Evolutionary conservation across 2,329 filamentous ascomycete species (phyloP), one percentile per base, ranked within the genome.

Genomic region (Dothistroma septosporum): DNA sequence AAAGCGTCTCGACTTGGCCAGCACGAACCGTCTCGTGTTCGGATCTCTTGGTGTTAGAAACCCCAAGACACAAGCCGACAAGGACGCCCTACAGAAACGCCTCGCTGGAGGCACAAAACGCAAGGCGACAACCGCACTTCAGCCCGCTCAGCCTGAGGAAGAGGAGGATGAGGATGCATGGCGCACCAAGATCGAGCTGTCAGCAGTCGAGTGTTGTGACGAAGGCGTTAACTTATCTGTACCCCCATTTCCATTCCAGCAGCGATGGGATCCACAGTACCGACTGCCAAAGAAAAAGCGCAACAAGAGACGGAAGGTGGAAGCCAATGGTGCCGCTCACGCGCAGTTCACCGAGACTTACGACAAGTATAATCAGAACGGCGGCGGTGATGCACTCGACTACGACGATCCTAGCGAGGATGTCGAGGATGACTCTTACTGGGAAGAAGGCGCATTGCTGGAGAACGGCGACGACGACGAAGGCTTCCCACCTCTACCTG

Each of bases 161-260:
- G 56, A 77, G 31, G 77, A 83, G 49, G 80, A 85, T 49, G 76
- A 82, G 0, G 82, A 89, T 32, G 81, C 84, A 22, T 97, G 92
- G 92, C 85, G 85, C 66, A 78, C 84, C 4, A 91, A 86, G 66
- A 87, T 97, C 61, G 82, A 79, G 11, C 85, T 96, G 62, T 83
- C 84, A 24, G 92, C 91, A 22, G 90, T 95, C 0, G 93, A 97
- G 73, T 97, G 92, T 75, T 85, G 86, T 63, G 82, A 89, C n/a
- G 83, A 89, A 32, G 83, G 81, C 5, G 77, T 91, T 44, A 77
- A 83, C 33, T 79, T 96, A 50, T 89, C 84, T 57, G 83, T 90
- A 35, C 92, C 93, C 0, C 90, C 92, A 0, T 97, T 95, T 70
- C 92, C 92, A 0, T 97, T 97, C 73, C 80, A 89, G 16, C 92